Conservation (phyloP, 495 filamentous ascomycete species). For the Immersiella caudata region DNA sequence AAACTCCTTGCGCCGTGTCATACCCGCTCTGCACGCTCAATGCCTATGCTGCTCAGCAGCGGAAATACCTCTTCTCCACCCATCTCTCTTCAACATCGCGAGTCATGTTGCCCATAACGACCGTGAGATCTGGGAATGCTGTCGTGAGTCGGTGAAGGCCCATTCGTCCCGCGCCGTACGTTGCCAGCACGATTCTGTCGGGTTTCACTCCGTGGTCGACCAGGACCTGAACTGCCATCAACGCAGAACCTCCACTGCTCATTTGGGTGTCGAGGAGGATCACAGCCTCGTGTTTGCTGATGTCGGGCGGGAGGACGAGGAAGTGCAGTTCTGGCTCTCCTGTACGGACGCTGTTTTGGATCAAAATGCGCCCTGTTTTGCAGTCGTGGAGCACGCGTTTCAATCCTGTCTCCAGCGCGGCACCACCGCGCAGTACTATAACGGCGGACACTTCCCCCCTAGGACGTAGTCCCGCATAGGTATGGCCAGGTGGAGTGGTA, state of each 20-base stretch:
- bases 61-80: slow-evolving; percentile 44
- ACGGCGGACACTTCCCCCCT: slow-evolving; percentile 82
- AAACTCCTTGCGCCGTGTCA: neutral
- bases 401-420: slow-evolving; percentile 82
- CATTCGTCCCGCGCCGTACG: slow-evolving; percentile 39
- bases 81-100: slow-evolving; percentile 41
- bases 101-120: slow-evolving; percentile 75
- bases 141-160: slow-evolving; percentile 80
- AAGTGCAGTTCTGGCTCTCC: slow-evolving; percentile 93
- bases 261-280: slow-evolving; percentile 92
- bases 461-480: slow-evolving; percentile 68
- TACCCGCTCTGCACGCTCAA: neutral
- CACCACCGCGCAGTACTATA: slow-evolving; percentile 83
- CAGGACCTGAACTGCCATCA: slow-evolving; percentile 95
- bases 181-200: slow-evolving; percentile 64
- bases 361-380: slow-evolving; percentile 82
- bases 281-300: slow-evolving; percentile 73
- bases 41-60: slow-evolving; percentile 30
- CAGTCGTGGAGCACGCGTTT: slow-evolving; percentile 90
- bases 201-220: slow-evolving; percentile 92
- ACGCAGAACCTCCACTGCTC: slow-evolving; percentile 85
- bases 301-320: slow-evolving; percentile 70
- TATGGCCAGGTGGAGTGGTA: slow-evolving; percentile 65
- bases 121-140: slow-evolving; percentile 82
- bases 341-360: slow-evolving; percentile 82